Evolutionary conservation across 2,329 filamentous ascomycete species (phyloP), one percentile per base, ranked within the genome.

Genomic region (Apiospora arundinis): DNA sequence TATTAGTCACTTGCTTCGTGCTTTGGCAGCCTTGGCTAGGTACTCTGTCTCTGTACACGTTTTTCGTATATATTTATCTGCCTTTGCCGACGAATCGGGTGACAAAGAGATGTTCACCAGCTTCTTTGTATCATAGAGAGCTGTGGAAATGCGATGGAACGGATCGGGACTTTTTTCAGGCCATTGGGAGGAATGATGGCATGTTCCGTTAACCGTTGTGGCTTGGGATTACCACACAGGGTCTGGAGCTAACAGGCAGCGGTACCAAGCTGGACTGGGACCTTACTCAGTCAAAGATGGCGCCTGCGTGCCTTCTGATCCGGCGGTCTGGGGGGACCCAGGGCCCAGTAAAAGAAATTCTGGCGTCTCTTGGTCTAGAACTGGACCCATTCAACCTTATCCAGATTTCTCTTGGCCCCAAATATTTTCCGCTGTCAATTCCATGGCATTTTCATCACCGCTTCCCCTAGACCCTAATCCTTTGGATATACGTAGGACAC

Each of bases 381-480:
- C 49, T 56, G 16, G 52, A 60, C 52, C 52, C 52, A 37, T 21
- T 37, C 52, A 37, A 60, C 52, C 16, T 40, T 63, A 63, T 40
- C 28, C 18, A 63, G 18, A 40, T 40, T 40, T 63, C 28, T 60
- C 18, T 63, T 40, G 32, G 32, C 56, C 32, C 56, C 52, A 60
- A 63, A 63, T 40, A 40, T 63, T 63, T 63, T 63, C 56, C 56
- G 18, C 56, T 40, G 52, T 60, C 52, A 60, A 14, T 16, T 56
- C 25, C 25, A 56, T 56, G 49, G 12, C 25, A 56, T 32, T 37
- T 37, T 37, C 21, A 60, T 60, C 52, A 60, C 52, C 52, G 52
- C 52, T 37, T 37, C 28, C 49, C 52, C 52, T 60, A 60, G 52
- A 37, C 52, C 52, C 42, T 45, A 37, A 60, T 21, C 18, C 18